Conservation (phyloP, 768 basidiomycete species). For the Thelephora ganbajun region DNA sequence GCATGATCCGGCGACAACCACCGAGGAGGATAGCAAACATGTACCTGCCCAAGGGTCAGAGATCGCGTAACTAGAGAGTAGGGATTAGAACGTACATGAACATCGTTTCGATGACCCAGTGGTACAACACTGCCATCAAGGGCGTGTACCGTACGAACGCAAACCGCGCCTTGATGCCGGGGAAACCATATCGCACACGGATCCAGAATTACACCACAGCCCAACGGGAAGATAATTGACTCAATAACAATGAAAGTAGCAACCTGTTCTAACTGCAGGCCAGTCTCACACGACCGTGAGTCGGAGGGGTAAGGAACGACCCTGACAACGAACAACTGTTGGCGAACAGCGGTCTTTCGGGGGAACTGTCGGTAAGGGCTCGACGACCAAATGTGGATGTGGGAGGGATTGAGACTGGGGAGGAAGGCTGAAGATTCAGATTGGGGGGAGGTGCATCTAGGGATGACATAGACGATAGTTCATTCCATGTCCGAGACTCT, state of each 20-base stretch:
- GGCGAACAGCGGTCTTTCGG: slow-evolving; percentile 53
- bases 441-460: background rate
- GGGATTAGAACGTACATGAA: slow-evolving; percentile 49
- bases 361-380: background rate
- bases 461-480: no score
- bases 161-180: slow-evolving; percentile 48
- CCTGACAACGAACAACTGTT: slow-evolving; percentile 80
- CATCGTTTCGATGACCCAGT: slow-evolving; percentile 90
- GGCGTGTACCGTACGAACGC: slow-evolving; percentile 63
- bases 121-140: slow-evolving; percentile 73
- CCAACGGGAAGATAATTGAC: slow-evolving; percentile 76
- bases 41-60: slow-evolving; percentile 55
- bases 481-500: no score
- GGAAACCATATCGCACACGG: slow-evolving; percentile 77
- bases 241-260: slow-evolving; percentile 88
- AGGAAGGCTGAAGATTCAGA: background rate
- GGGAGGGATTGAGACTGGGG: background rate
- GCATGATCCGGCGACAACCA: no score
- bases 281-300: background rate
- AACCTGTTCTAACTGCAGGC: slow-evolving; percentile 48
- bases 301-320: slow-evolving; percentile 21
- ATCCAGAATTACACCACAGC: slow-evolving; percentile 78
- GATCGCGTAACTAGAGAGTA: slow-evolving; percentile 66
- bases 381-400: background rate
- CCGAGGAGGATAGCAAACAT: no score